Conservation (phyloP, 2,329 filamentous ascomycete genomes). For the Cadophora sp. region DNA sequence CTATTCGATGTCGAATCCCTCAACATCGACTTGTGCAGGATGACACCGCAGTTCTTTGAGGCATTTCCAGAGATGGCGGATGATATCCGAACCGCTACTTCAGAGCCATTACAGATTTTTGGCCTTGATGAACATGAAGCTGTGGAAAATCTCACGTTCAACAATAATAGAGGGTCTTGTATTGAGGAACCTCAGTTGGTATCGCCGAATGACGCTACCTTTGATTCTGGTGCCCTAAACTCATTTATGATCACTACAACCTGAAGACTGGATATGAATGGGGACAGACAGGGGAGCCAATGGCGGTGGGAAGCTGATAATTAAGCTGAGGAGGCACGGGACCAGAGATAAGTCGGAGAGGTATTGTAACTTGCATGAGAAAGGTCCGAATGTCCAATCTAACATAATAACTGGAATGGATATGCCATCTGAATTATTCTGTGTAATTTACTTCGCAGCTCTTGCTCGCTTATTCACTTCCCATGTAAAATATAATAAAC, state of each 20-base stretch:
- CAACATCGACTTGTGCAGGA: conserved; percentile 1
- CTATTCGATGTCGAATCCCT: conserved; percentile 5
- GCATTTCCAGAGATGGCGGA: conserved; percentile 9
- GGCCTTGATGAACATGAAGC: background rate
- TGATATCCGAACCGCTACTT: conserved; percentile 1
- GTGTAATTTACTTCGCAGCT: no score
- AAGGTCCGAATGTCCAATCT: no score
- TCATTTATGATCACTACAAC: background rate
- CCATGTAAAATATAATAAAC: no score
- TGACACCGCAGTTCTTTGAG: conserved; percentile 10
- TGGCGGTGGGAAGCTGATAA: no score
- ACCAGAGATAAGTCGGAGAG: no score
- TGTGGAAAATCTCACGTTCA: background rate
- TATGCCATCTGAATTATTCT: no score
- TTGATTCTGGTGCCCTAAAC: background rate
- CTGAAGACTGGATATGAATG: background rate
- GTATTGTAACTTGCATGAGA: no score
- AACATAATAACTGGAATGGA: no score
- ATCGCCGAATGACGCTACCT: background rate
- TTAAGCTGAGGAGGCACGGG: no score
- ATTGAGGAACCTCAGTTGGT: background rate
- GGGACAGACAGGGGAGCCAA: background rate
- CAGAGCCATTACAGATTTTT: conserved; percentile 9
- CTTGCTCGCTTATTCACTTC: no score
- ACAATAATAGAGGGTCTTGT: background rate